These are phyloP conservation scores for Suillus placidus DNA, from an alignment of 768 basidiomycete genomes.

Conservation along the genomic window DNA sequence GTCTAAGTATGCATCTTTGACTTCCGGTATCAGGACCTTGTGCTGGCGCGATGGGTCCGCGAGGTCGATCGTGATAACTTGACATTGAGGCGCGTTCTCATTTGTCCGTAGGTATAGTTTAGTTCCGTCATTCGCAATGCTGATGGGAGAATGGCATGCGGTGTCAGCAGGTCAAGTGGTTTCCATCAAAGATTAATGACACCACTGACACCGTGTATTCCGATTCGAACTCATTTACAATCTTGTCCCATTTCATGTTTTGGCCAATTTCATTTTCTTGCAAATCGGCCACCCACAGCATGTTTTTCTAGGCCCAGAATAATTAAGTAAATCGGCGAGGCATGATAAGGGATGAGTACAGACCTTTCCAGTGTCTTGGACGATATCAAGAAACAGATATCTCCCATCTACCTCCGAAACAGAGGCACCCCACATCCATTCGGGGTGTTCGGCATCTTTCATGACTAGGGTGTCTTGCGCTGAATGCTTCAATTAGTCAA, in stretches of 20 bases:
- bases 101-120: slow-evolving; percentile 69
- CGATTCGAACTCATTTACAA: slow-evolving; percentile 69
- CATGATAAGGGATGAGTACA: slow-evolving; percentile 16
- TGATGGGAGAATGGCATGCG: slow-evolving; percentile 28
- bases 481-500: slow-evolving; percentile 28
- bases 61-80: slow-evolving; percentile 66
- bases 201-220: slow-evolving; percentile 62
- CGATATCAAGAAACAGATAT: slow-evolving; percentile 58
- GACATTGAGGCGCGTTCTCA: slow-evolving; percentile 64
- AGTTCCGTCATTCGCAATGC: slow-evolving; percentile 66
- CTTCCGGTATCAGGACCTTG: slow-evolving; percentile 70
- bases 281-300: slow-evolving; percentile 74
- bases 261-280: slow-evolving; percentile 58
- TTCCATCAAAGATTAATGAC: slow-evolving; percentile 2
- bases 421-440: slow-evolving; percentile 62
- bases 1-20: slow-evolving; percentile 62
- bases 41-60: slow-evolving; percentile 48
- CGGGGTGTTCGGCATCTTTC: slow-evolving; percentile 63
- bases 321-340: not conserved
- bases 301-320: slow-evolving; percentile 58
- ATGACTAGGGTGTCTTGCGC: slow-evolving; percentile 71
- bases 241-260: slow-evolving; percentile 72
- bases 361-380: slow-evolving; percentile 68
- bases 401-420: slow-evolving; percentile 64
- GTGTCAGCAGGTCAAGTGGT: not conserved